Conservation (phyloP, 768 basidiomycete genomes). For the Imleria badia region DNA sequence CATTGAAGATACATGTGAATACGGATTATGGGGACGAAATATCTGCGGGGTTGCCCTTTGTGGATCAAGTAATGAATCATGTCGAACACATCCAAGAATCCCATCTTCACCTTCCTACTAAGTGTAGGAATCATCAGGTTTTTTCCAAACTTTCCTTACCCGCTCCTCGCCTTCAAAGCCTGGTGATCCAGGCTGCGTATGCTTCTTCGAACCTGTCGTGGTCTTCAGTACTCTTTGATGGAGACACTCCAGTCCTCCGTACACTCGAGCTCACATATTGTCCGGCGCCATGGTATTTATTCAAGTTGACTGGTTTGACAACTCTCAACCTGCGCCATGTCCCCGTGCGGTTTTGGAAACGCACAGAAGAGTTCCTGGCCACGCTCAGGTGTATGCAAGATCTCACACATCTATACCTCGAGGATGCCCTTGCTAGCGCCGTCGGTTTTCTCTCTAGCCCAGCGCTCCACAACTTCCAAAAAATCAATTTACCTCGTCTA, state of each 20-base stretch:
- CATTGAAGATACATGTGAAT: background rate
- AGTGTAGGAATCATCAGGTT: too few species aligned
- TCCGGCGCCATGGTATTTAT: background rate
- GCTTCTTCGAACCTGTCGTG: background rate
- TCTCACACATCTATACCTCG: constrained; percentile 34
- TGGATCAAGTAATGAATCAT: background rate
- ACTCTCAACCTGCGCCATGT: constrained; percentile 33
- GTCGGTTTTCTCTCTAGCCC: background rate
- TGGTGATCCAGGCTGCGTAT: background rate
- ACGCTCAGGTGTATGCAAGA: constrained; percentile 34
- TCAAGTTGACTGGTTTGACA: constrained; percentile 26
- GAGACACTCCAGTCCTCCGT: background rate
- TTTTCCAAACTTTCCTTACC: background rate
- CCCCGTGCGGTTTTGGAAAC: constrained; percentile 20
- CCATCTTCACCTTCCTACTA: background rate
- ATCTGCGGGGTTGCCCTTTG: too few species aligned
- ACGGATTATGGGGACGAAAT: too few species aligned
- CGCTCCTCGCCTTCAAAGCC: background rate
- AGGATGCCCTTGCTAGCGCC: constrained; percentile 26
- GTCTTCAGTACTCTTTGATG: background rate
- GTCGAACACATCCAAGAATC: background rate
- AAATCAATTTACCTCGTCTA: constrained; percentile 3
- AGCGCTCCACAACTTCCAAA: background rate
- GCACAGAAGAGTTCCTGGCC: constrained; percentile 31
- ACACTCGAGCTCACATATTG: background rate